phyloP scores from a whole-genome alignment of 495 filamentous ascomycete genomes.

The Lasiosphaeriaceae sp. region DNA sequence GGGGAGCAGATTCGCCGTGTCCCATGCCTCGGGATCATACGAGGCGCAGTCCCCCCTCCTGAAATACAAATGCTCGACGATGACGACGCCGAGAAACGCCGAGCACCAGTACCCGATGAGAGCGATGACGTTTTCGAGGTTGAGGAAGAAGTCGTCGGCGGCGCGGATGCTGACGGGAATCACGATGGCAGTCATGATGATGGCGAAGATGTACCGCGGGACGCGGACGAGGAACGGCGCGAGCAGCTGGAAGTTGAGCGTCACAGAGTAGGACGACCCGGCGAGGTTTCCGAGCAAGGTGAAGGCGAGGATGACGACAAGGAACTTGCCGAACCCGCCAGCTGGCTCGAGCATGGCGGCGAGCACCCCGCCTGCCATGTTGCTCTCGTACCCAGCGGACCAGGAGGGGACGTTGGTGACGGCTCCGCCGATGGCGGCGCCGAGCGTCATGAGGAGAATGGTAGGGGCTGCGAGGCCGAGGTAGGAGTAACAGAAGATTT shows the following conservation, averaged over 20 bases:
- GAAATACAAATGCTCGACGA: constrained; percentile 49
- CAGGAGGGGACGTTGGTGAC: constrained; percentile 39
- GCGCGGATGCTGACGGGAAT: constrained; percentile 51
- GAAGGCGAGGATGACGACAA: constrained; percentile 49
- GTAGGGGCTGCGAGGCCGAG: constrained; percentile 45
- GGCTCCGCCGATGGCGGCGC: constrained; percentile 50
- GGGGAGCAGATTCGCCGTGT: constrained; percentile 41
- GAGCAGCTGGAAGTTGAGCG: constrained; percentile 55
- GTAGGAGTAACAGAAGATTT: constrained; percentile 44
- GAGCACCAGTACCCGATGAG: constrained; percentile 56
- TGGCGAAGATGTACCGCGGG: constrained; percentile 49
- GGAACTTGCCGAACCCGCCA: constrained; percentile 54
- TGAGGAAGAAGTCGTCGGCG: constrained; percentile 47
- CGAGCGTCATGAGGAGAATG: constrained; percentile 49
- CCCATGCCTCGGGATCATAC: constrained; percentile 48
- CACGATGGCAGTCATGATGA: constrained; percentile 47
- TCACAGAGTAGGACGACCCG: constrained; percentile 46
- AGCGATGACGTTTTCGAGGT: constrained; percentile 50
- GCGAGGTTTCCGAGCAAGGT: constrained; percentile 52
- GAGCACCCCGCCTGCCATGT: constrained; percentile 50
- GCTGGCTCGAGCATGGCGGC: constrained; percentile 50
- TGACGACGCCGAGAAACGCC: constrained; percentile 47
- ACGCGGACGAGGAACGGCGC: constrained; percentile 42
- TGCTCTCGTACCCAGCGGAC: constrained; percentile 42
- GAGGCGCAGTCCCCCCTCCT: constrained; percentile 28